Conservation (phyloP, 768 basidiomycete genomes). For the Tubosaeta brunneosetosa region DNA sequence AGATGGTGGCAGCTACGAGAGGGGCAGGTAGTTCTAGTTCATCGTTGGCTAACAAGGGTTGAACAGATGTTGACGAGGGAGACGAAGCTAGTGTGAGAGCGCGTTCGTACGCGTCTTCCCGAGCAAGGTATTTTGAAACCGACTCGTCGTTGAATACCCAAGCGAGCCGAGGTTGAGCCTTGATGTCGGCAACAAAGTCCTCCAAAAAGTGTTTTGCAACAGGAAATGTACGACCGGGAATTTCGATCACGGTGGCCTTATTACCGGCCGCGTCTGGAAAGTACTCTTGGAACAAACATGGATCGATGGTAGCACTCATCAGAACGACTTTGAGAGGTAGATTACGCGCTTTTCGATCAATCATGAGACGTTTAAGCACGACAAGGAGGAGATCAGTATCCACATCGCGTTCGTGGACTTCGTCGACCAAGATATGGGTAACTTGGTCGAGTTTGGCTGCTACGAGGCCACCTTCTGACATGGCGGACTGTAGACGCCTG, state of each 20-base stretch:
- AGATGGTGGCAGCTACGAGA: constrained; percentile 75
- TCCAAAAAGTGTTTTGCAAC: constrained; percentile 80
- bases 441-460: constrained; percentile 60
- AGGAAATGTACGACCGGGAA: constrained; percentile 91
- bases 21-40: constrained; percentile 78
- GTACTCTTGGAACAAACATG: constrained; percentile 82
- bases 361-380: constrained; percentile 78
- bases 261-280: constrained; percentile 61
- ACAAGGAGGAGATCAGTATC: constrained; percentile 89
- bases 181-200: constrained; percentile 58
- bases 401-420: constrained; percentile 93
- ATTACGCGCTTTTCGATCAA: constrained; percentile 62
- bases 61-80: constrained; percentile 5
- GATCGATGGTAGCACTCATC: constrained; percentile 96
- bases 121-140: constrained; percentile 66
- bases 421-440: constrained; percentile 90
- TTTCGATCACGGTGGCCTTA: constrained; percentile 66
- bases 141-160: constrained; percentile 73
- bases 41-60: constrained; percentile 30
- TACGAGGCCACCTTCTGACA: constrained; percentile 39
- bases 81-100: background rate
- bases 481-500: constrained; percentile 74
- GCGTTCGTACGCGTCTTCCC: constrained; percentile 41
- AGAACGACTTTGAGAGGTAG: constrained; percentile 81
- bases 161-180: constrained; percentile 31